These are phyloP conservation scores for Cnidoscolus chayamansa DNA, from an alignment of 441 rosid genomes.

Conservation along the genomic window DNA sequence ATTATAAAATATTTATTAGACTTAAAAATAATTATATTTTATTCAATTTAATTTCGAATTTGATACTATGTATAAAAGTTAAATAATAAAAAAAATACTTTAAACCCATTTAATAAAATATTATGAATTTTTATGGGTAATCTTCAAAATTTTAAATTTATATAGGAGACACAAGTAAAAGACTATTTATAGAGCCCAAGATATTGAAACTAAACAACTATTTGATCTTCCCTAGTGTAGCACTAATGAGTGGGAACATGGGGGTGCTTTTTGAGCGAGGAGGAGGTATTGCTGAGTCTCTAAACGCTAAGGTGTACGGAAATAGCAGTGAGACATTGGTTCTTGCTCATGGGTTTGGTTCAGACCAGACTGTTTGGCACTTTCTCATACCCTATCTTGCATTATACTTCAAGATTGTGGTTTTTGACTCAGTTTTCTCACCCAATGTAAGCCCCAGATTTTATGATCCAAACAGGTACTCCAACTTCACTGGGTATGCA, in stretches of 20 bases:
- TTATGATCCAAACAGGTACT: conserved; percentile 26
- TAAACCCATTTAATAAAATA: no score
- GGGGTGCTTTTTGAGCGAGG: conserved; percentile 6
- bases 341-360: conserved; percentile 41
- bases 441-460: conserved; percentile 27
- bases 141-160: no score
- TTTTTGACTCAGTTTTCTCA: conserved; percentile 38
- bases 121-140: no score
- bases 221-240: background rate
- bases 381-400: conserved; percentile 33
- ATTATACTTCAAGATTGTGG: conserved; percentile 36
- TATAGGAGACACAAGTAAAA: no score
- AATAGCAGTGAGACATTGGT: conserved; percentile 36
- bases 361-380: conserved; percentile 36
- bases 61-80: no score
- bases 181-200: background rate
- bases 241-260: conserved; percentile 12
- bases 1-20: no score
- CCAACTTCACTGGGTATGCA: conserved; percentile 29
- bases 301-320: conserved; percentile 34
- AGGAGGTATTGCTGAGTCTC: conserved; percentile 26
- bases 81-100: no score
- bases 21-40: no score
- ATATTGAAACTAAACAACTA: background rate
- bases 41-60: no score